Base-by-base conservation (phyloP, 148 eudicot genomes). In the Polygonum maritimum region DNA sequence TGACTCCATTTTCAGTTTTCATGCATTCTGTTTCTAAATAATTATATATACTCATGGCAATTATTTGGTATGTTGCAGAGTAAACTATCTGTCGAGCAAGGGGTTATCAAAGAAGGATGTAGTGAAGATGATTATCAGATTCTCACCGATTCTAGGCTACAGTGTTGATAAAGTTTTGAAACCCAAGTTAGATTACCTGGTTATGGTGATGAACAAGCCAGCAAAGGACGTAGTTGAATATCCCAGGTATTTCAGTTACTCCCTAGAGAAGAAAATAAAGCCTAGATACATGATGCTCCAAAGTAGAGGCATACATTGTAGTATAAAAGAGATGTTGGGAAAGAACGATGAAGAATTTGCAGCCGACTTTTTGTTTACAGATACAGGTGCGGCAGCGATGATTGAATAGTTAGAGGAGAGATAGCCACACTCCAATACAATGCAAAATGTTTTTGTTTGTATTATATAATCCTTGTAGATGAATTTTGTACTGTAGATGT, bases 341-440 rank as follows among this genome's bases (percentile, higher is more conserved):
- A 94, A 92, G 81, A 94, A 92, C 76, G 89, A 94, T 26, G 97
- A 91, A n/a, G 96, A 90, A 81, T 94, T 94, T 74, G 89, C 91
- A 41, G 76, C 82, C 12, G 89, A 84, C 10, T 88, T 77, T 79
- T 80, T 91, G 83, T 86, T 76, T 78, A 78, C 89, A 80, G 88
- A 73, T 49, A 69, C 78, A 3, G 87, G 74, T 31, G 77, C 31
- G 1, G 31, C 0, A 26, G 31, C 18, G 69, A 40, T 69, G 82
- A 69, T 69, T 26, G 31, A 26, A 26, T 26, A 26, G 31, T 26
- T 26, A 26, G 31, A 26, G 31, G 31, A 26, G 31, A 26, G 31
- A 26, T 26, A 26, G 31, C 31, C 1, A 26, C 31, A 26, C 31
- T 26, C 31, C 31, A 26, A 26, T 26, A 26, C 31, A 26, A 26